Conservation (phyloP, 805 yeast species). For the Zygosaccharomyces pseudorouxii region DNA sequence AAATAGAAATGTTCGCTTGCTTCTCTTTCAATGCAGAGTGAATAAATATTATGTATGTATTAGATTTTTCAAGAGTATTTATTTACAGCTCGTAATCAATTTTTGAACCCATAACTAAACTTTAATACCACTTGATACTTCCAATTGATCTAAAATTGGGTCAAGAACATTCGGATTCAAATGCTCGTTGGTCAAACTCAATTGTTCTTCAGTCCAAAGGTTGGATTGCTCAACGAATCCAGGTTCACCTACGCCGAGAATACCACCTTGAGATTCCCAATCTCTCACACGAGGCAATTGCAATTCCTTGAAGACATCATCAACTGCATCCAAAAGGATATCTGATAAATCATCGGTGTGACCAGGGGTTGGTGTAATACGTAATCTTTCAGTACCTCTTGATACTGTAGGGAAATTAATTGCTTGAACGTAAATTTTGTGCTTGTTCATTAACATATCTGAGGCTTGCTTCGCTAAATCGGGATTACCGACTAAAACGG, state of each 20-base stretch:
- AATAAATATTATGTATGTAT: too few relatives aligned
- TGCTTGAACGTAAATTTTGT: conserved; percentile 93
- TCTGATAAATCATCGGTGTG: conserved; percentile 76
- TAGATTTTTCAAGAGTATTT: conserved; percentile 1
- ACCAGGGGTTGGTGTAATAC: conserved; percentile 99
- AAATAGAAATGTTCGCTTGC: too few relatives aligned
- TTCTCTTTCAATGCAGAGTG: too few relatives aligned
- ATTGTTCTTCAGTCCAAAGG: conserved; percentile 84
- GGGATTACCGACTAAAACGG: conserved; percentile 92
- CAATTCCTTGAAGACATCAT: conserved; percentile 71
- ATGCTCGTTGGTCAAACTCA: conserved; percentile 56
- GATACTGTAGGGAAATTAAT: conserved; percentile 98
- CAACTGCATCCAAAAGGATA: conserved; percentile 71
- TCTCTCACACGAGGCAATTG: conserved; percentile 68
- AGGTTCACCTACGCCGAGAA: conserved; percentile 78
- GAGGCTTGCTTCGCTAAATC: conserved; percentile 87
- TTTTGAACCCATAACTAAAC: conserved; percentile 1
- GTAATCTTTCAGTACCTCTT: conserved; percentile 89
- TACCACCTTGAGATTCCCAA: conserved; percentile 81
- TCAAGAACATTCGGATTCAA: conserved; percentile 63
- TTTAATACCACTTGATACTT: conserved; percentile 62
- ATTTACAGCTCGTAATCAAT: conserved; percentile 2
- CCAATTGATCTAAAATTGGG: conserved; percentile 59
- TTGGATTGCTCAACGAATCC: conserved; percentile 48
- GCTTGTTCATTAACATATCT: conserved; percentile 77